Evolutionary conservation across 2,329 filamentous ascomycete genomes (phyloP).

Genomic region (Fonsecaea erecta): DNA sequence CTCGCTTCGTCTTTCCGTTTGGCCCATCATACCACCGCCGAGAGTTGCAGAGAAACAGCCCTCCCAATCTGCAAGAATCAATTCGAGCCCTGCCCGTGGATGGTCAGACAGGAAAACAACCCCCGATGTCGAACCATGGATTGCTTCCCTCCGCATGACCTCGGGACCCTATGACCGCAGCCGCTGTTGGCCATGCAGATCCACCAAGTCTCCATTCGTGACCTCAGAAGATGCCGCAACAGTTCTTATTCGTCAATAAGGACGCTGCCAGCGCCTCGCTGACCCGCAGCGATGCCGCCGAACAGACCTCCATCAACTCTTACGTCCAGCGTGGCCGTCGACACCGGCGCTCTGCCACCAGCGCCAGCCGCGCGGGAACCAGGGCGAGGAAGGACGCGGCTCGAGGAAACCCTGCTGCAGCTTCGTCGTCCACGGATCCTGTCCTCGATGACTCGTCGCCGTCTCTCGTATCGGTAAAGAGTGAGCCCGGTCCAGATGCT

Average conservation of each 20-base stretch:
- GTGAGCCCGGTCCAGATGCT: slow-evolving; percentile 2
- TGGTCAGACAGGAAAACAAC: neutral
- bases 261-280: slow-evolving; percentile 30
- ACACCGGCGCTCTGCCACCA: slow-evolving; percentile 26
- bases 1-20: slow-evolving; percentile 4
- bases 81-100: neutral
- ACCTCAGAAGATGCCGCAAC: slow-evolving; percentile 27
- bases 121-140: neutral
- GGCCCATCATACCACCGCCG: slow-evolving; percentile 3
- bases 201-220: slow-evolving; percentile 11
- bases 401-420: slow-evolving; percentile 6
- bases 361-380: slow-evolving; percentile 19
- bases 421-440: slow-evolving; percentile 1
- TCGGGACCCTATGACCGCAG: slow-evolving; percentile 12
- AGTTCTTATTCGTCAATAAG: slow-evolving; percentile 37
- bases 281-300: slow-evolving; percentile 31
- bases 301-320: slow-evolving; percentile 35
- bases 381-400: slow-evolving; percentile 14
- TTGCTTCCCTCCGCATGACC: neutral
- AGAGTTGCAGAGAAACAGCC: neutral
- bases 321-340: slow-evolving; percentile 34
- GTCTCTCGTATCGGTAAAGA: neutral
- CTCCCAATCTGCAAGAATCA: neutral
- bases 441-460: slow-evolving; percentile 2
- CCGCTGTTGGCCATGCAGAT: slow-evolving; percentile 24